Evolutionary conservation across 345 rosid genomes (phyloP), one percentile per base, ranked within the genome.

Genomic region (Salix suchowensis): DNA sequence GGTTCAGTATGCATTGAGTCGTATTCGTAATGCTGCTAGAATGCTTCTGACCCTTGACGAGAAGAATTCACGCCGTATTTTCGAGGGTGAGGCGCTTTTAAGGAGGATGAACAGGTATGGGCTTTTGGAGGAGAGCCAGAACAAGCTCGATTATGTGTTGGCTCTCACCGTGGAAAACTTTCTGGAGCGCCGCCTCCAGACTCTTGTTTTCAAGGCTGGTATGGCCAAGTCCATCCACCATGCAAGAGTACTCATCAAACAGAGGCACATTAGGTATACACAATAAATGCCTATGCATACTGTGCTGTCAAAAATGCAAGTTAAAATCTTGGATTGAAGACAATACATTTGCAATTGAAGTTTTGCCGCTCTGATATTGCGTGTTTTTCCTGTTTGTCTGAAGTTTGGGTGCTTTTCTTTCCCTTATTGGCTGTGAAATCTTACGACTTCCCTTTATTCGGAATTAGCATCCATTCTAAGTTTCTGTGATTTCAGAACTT

Each of bases 111-210:
- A 88, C 82, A 82, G 88, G 30, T 89, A 82, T 81, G 90, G 91
- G 0, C 87, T 89, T 15, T 76, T 89, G 61, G 93, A 89, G 12
- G 93, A 89, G 90, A 84, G 88, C 71, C 90, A 90, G 86, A 90
- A 90, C 89, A 90, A 88, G 82, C 94, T 90, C 9, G 94, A 90
- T 84, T 90, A 90, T 71, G 91, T 90, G 71, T 74, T 90, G 86
- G 92, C 94, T 0, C 62, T 88, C 79, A 90, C 94, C 16, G 91
- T 90, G 54, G 94, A 88, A 83, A 90, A 87, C 71, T 90, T 88
- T 70, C 88, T 88, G n/a, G 94, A 88, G 78, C 88, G 92, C 60
- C 87, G 94, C 40, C 88, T 88, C 21, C 92, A 90, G 79, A 90
- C 92, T 10, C 83, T 86, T 36, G 91, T 90, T 14, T 88, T 88